Base-by-base conservation (phyloP, 2,329 filamentous ascomycete genomes). In the Akanthomyces muscarius region DNA sequence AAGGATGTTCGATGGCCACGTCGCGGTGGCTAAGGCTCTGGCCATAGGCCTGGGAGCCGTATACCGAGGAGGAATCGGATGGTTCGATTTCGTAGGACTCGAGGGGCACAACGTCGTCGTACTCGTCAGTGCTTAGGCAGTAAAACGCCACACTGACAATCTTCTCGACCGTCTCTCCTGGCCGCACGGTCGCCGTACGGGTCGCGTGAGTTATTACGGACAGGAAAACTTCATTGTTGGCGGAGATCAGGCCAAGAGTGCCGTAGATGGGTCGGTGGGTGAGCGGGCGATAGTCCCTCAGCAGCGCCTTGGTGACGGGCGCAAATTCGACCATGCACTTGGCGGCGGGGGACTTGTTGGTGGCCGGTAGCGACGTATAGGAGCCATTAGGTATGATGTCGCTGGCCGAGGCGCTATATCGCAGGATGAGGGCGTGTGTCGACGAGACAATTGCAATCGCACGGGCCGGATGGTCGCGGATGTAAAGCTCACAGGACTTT, bases 111-210 rank as follows among this genome's bases (percentile, higher is more conserved):
- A 93, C 84, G 74, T 92, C 84, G 75, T 98, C 95, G 76, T 96
- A 97, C 68, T 92, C 87, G 47, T 89, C 82, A 69, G 89, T 90
- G 74, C 91, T 98, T 65, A 99, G 79, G 72, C 95, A 98, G 78
- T 96, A 91, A 74, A 98, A 98, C 67, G 95, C 91, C 64, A 97
- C 94, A 23, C 85, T 87, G 65, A 88, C 83, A 69, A 98, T 98
- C 74, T 88, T 88, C 77, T 95, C 90, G 28, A 97, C 89, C 4
- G 89, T 94, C 80, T 98, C 94, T 53, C 91, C 91, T 0, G 92
- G 92, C 54, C 92, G 84, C 54, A 97, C 83, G 1, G 86, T 92
- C 18, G 93, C 94, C 6, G 93, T 92, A 65, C 88, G 86, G 23
- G 86, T 83, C 44, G 91, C 89, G 52, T 87, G 86, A 33, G 90